Conservation (phyloP, 75 land plant genomes). For the Ceratopteris richardii region DNA sequence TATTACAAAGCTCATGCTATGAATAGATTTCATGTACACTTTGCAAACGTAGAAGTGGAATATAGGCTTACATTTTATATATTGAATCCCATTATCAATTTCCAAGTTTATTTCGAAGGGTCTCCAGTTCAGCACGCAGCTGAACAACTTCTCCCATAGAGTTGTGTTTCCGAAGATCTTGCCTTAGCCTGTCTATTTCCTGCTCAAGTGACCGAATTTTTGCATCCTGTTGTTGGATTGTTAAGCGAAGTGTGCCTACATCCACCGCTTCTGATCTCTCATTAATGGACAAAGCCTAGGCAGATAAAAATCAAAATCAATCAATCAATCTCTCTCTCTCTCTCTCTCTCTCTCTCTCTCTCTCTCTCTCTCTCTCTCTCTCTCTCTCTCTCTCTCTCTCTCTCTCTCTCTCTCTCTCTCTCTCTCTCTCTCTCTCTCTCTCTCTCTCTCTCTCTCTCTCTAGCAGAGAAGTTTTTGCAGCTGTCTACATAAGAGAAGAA, state of each 20-base stretch:
- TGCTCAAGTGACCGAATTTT: slow-evolving; percentile 25
- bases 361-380: neutral
- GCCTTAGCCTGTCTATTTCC: slow-evolving; percentile 26
- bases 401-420: neutral
- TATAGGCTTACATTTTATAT: too few species aligned
- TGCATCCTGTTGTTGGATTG: slow-evolving; percentile 25
- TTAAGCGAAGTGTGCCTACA: slow-evolving; percentile 16
- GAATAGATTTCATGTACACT: too few species aligned
- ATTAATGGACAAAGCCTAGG: slow-evolving; percentile 26
- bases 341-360: slow-evolving; percentile 6
- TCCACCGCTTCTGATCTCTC: slow-evolving; percentile 29
- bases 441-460: too few species aligned
- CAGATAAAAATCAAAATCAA: neutral
- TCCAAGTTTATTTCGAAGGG: slow-evolving; percentile 19
- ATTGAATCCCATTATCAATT: too few species aligned
- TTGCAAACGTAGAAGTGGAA: too few species aligned
- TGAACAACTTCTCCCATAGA: slow-evolving; percentile 32
- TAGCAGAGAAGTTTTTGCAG: too few species aligned
- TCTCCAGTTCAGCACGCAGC: slow-evolving; percentile 23
- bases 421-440: neutral
- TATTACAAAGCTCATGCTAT: too few species aligned
- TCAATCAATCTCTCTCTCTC: slow-evolving; percentile 5
- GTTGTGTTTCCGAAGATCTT: slow-evolving; percentile 25
- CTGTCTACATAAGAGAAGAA: too few species aligned
- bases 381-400: neutral